Evolutionary conservation across 257 asterid species (phyloP), one percentile per base, ranked within the genome.

Genomic region (Capsicum chinense): DNA sequence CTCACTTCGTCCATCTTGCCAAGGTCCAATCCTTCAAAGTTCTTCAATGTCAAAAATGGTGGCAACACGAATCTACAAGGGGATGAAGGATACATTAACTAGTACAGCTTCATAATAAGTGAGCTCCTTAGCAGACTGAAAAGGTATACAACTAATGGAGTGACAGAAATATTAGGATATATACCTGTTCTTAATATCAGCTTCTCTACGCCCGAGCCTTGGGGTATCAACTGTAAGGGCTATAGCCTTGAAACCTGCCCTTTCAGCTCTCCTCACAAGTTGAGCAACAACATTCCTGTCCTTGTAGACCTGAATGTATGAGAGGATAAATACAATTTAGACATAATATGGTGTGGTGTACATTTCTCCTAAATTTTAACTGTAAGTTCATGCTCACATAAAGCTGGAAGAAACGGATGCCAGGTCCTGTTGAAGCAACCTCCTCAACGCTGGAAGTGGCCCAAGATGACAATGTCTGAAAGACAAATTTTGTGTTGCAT

Each of bases 191-290:
- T 93, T 95, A 33, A 95, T 95, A 88, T 95, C 98, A 86, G 98
- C 86, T 59, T 95, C 98, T 83, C 98, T 90, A 81, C 98, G 98
- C 66, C 98, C 98, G 86, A 93, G 84, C 89, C 92, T 90, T 5
- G 98, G 98, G 85, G 98, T 93, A 81, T 95, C 98, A 62, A 95
- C 98, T 15, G 98, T 93, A 52, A 95, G 98, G 79, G 98, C 98
- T 60, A 95, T 93, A 88, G 98, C 98, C 93, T 93, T 95, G 88
- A 93, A 95, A 71, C 98, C 98, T 2, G 98, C 98, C 91, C 83
- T 92, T 90, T 95, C 98, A 60, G 98, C 98, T 86, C 98, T 89
- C 87, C 93, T 91, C 88, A 93, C 98, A 33, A 93, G 98, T 90
- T 95, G 98, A 83, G 93, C 92, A 86, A 95, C 98, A 69, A 95